These are phyloP conservation scores for Yarrowia hollandica DNA, from an alignment of 805 yeast genomes.

Conservation along the genomic window DNA sequence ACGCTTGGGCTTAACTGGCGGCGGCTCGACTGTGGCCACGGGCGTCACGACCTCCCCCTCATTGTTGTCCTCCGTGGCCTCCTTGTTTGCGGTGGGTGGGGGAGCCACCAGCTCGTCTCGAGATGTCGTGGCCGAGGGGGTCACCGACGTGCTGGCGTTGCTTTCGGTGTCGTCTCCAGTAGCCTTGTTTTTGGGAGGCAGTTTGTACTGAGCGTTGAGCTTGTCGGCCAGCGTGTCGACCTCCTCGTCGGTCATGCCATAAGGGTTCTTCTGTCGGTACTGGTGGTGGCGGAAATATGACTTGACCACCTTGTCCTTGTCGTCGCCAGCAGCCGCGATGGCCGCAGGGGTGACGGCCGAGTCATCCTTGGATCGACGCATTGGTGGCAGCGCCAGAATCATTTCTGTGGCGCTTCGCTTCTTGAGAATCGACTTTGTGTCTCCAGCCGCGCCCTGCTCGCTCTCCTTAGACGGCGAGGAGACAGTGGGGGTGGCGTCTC, in stretches of 20 bases:
- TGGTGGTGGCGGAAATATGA: slow-evolving; percentile 44
- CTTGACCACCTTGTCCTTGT: slow-evolving; percentile 30
- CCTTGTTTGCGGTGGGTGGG: slow-evolving; percentile 21
- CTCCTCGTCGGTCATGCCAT: slow-evolving; percentile 37
- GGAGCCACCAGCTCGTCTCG: neutral
- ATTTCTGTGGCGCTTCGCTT: slow-evolving; percentile 81
- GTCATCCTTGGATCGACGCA: slow-evolving; percentile 22
- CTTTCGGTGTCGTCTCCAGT: neutral
- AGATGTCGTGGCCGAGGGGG: slow-evolving; percentile 8
- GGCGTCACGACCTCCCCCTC: neutral
- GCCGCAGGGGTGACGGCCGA: slow-evolving; percentile 23
- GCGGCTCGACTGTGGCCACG: neutral
- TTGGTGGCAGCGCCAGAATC: slow-evolving; percentile 49
- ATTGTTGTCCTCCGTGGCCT: too few species aligned
- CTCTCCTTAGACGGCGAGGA: slow-evolving; percentile 8
- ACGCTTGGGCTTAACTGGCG: slow-evolving; percentile 47
- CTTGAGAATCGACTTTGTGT: slow-evolving; percentile 80
- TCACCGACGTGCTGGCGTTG: slow-evolving; percentile 4
- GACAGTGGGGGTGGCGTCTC: slow-evolving; percentile 12
- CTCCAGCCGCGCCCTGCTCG: slow-evolving; percentile 25
- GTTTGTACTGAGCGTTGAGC: slow-evolving; percentile 26
- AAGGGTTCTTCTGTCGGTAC: slow-evolving; percentile 42
- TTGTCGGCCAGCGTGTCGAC: slow-evolving; percentile 29
- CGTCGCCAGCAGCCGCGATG: slow-evolving; percentile 30
- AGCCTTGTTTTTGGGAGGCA: slow-evolving; percentile 17